These are phyloP conservation scores for Lophiostoma macrostomum DNA, from an alignment of 495 filamentous ascomycete genomes.

Conservation along the genomic window DNA sequence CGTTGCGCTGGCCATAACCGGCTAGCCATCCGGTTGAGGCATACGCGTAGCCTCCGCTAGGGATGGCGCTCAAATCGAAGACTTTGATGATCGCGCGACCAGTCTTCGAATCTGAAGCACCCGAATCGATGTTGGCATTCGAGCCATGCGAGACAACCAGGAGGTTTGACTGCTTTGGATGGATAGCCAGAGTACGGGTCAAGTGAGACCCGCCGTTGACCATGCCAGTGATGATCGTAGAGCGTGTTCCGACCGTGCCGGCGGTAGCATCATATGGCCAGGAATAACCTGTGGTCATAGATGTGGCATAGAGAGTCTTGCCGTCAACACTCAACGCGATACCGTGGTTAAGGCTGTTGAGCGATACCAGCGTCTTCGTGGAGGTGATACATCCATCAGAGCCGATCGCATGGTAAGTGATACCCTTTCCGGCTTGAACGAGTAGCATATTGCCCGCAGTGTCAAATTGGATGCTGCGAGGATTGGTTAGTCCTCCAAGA, in stretches of 20 bases:
- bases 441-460: slow-evolving; percentile 30
- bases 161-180: slow-evolving; percentile 11
- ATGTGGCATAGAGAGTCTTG: slow-evolving; percentile 30
- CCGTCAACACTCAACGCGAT: slow-evolving; percentile 28
- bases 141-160: slow-evolving; percentile 30
- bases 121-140: slow-evolving; percentile 28
- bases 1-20: slow-evolving; percentile 30
- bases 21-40: slow-evolving; percentile 8
- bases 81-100: slow-evolving; percentile 29
- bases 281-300: slow-evolving; percentile 24
- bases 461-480: slow-evolving; percentile 30
- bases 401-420: slow-evolving; percentile 23
- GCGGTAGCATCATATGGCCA: slow-evolving; percentile 30
- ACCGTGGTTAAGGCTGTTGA: slow-evolving; percentile 33
- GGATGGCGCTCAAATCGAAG: slow-evolving; percentile 24
- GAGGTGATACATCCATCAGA: slow-evolving; percentile 21
- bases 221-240: slow-evolving; percentile 33
- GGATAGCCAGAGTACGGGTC: slow-evolving; percentile 26
- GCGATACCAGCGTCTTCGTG: slow-evolving; percentile 25
- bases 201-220: slow-evolving; percentile 20
- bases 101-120: slow-evolving; percentile 6
- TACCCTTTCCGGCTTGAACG: slow-evolving; percentile 29
- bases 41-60: slow-evolving; percentile 27
- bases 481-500: slow-evolving; percentile 25
- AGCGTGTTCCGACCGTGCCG: slow-evolving; percentile 20